Base-by-base conservation (phyloP, 2,329 filamentous ascomycete species). In the Trichoderma arundinaceum region DNA sequence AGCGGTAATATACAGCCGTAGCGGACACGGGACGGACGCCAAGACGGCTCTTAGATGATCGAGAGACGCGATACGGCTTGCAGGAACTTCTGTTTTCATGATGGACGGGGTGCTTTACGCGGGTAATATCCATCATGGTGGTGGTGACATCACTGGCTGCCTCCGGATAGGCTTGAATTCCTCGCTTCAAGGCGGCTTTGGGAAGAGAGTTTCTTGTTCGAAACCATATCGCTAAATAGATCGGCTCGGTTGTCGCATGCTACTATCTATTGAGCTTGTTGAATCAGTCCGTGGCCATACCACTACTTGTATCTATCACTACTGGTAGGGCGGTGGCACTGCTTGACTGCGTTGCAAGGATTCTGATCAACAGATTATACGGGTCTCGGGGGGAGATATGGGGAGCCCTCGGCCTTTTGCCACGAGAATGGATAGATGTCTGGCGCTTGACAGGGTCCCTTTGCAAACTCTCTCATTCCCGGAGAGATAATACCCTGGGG, bases 41-140 rank as follows among this genome's bases (percentile, higher is more conserved):
- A 63, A 63, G 58, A 32, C 58, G 58, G 58, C 46, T 52, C 46
- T 43, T 52, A 17, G 48, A 33, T 7, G 58, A 61, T 52, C 48
- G 48, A 32, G 44, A 54, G 49, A 19, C 28, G n/a, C n/a, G 49
- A 22, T 54, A 53, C 48, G 38, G 48, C 59, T 43, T 62, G 59
- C 48, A 53, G 59, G 59, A 62, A 62, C 59, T 62, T 62, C 59
- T 62, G 59, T 53, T 52, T 60, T 44, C 33, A 51, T 12, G 19
- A n/a, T 51, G 57, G 35, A 60, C n/a, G 57, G 57, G 44, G 33
- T 41, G 44, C 19, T 51, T 15, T 28, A 33, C 33, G 46, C 33
- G 22, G 19, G 22, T 33, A 51, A 51, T 41, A 43, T 56, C n/a
- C 33, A 43, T 39, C 10, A 33, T 7, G 44, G 19, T n/a, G 12